phyloP scores from a whole-genome alignment of 2,329 filamentous ascomycete species.

The Fusarium protoensiforme region DNA sequence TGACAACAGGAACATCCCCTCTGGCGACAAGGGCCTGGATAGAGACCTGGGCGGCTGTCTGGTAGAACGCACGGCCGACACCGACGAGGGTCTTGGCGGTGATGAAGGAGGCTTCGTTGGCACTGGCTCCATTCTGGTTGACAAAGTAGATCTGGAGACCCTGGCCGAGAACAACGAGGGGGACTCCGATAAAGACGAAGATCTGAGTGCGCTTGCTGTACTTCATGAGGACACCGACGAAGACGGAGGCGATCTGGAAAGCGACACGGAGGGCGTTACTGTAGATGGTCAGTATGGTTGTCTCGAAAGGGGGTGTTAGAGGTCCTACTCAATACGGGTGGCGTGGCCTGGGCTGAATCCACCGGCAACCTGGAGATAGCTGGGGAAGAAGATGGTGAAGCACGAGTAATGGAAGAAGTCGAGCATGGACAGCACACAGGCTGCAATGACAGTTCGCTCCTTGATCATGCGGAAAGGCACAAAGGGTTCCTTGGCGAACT shows the following conservation, averaged over 20 bases:
- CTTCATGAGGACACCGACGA: constrained; percentile 50
- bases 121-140: constrained; percentile 39
- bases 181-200: constrained; percentile 43
- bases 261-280: constrained; percentile 48
- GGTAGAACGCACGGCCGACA: constrained; percentile 49
- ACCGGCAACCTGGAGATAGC: constrained; percentile 53
- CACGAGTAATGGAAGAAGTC: constrained; percentile 53
- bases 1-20: constrained; percentile 51
- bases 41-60: constrained; percentile 37
- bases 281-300: not conserved
- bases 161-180: constrained; percentile 49
- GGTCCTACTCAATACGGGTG: constrained; percentile 48
- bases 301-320: rapidly evolving
- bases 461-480: constrained; percentile 53
- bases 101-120: constrained; percentile 49
- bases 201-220: constrained; percentile 50
- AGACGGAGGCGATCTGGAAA: constrained; percentile 50
- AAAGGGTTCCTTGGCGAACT: constrained; percentile 51
- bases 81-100: constrained; percentile 49
- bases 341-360: constrained; percentile 49
- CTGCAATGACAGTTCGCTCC: constrained; percentile 52
- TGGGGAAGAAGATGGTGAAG: constrained; percentile 54
- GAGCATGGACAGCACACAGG: constrained; percentile 49
- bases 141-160: constrained; percentile 46
- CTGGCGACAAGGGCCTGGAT: constrained; percentile 49